Percentiles rank a stretch among this genome's conserved stretches.
Conservation (phyloP, 345 rosid species). For the Erucastrum elatum region DNA sequence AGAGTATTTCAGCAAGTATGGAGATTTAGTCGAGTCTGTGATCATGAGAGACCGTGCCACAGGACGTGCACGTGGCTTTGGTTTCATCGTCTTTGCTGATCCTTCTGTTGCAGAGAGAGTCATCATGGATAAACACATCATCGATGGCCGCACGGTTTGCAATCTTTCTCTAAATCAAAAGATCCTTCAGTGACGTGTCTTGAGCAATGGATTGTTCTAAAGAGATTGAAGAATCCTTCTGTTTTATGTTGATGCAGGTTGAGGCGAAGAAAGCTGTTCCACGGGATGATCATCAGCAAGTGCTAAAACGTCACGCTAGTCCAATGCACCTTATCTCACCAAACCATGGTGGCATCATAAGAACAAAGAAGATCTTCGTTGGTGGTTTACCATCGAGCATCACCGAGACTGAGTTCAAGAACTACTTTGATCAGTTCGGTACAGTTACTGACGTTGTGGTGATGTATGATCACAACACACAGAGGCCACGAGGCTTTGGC, state of each 20-base stretch:
- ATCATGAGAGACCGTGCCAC: slow-evolving; percentile 98
- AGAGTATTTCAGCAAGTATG: slow-evolving; percentile 80
- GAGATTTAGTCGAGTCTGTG: slow-evolving; percentile 90
- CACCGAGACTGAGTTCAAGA: slow-evolving; percentile 70
- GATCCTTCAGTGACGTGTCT: background rate
- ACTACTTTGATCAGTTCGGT: slow-evolving; percentile 89
- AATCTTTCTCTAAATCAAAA: background rate
- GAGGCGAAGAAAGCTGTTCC: slow-evolving; percentile 98
- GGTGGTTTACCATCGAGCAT: slow-evolving; percentile 85
- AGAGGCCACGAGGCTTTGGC: slow-evolving; percentile 98
- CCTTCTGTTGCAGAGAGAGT: slow-evolving; percentile 91
- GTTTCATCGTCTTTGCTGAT: slow-evolving; percentile 87
- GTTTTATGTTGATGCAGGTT: slow-evolving; percentile 51
- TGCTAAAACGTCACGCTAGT: slow-evolving; percentile 52
- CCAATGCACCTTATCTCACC: slow-evolving; percentile 49
- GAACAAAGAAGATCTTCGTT: slow-evolving; percentile 85
- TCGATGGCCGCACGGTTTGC: slow-evolving; percentile 93
- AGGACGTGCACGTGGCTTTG: slow-evolving; percentile 96
- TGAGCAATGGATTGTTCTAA: background rate
- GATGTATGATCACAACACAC: slow-evolving; percentile 98
- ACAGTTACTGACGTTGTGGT: slow-evolving; percentile 85
- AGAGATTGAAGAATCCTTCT: no score
- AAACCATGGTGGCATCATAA: slow-evolving; percentile 51
- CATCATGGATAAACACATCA: slow-evolving; percentile 85
- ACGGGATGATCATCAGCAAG: slow-evolving; percentile 85